Evolutionary conservation across 2,329 filamentous ascomycete genomes (phyloP), one percentile per base, ranked within the genome.

Genomic region (Claviceps quebecensis): DNA sequence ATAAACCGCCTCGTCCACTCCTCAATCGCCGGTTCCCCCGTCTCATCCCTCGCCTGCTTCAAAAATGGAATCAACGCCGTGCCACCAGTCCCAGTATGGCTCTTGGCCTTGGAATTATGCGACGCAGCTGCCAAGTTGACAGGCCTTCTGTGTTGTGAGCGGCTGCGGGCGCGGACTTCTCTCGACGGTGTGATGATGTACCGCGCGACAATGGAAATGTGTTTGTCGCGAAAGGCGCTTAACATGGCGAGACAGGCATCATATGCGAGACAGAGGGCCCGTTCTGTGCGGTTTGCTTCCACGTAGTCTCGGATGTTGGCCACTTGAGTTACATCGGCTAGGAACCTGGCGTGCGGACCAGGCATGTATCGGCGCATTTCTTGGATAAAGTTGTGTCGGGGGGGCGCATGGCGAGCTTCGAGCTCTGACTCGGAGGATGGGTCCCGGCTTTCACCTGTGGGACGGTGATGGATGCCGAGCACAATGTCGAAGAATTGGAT

Each of bases 281-380:
- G 74, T 63, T 95, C 76, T 40, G 72, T 69, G 4, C 71, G 62
- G 77, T 78, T 58, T 58, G 63, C 65, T 57, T 86, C 78, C 48
- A 96, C 90, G 59, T 84, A 97, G 17, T 84, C 75, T 34, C 88
- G 86, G 58, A 98, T 88, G 62, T 97, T 97, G 58, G 91, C 83
- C 4, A 96, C 82, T 16, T 72, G 72, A 48, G 80, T 75, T 13
- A 96, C 83, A 56, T 94, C 85, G 56, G 86, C 78, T 3, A 98
- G 75, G 69, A 98, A 98, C 41, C 86, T 83, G 3, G 89, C 85
- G 63, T 98, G 93, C 0, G 86, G 80, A 0, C 89, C 91, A 0
- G 93, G 93, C 93, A 98, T 98, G 69, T 98, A 98, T 45, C 79
- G 79, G 53, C 91, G 85, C 93, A 98, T 98, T 57, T 98, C 93